Evolutionary conservation across 225 moss, liverwort and hornwort species (phyloP).

Genomic region (Bryum argenteum): DNA sequence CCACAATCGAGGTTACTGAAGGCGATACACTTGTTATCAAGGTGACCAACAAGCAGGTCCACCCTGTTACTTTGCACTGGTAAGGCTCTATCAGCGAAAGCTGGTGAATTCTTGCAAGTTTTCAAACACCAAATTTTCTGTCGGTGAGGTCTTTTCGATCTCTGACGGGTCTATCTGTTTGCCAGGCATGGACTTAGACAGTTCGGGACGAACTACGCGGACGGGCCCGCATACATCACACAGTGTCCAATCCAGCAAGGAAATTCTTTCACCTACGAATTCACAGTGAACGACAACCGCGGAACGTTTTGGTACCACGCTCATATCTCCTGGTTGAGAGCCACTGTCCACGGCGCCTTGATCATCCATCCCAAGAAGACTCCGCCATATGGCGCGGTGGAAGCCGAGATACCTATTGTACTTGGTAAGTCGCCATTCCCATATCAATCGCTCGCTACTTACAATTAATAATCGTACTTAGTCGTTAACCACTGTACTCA

Average conservation of each 20-base stretch:
- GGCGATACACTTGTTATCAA: conserved; percentile 30
- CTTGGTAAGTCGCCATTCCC: conserved; percentile 24
- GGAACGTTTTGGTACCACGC: conserved; percentile 61
- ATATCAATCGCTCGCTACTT: background rate
- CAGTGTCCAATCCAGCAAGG: conserved; percentile 54
- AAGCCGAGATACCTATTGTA: conserved; percentile 28
- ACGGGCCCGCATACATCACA: conserved; percentile 54
- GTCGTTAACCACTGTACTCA: background rate
- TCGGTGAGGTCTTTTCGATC: background rate
- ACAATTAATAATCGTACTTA: no score
- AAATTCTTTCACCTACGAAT: conserved; percentile 33
- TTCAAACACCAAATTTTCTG: background rate
- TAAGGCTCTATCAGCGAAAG: conserved; percentile 6
- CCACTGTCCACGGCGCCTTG: conserved; percentile 55
- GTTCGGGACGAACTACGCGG: conserved; percentile 39
- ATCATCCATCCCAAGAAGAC: conserved; percentile 34
- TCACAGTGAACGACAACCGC: conserved; percentile 26
- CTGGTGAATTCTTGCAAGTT: background rate
- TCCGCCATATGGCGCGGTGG: conserved; percentile 15
- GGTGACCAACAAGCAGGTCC: conserved; percentile 37
- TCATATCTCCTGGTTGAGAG: conserved; percentile 51
- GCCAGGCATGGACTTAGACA: conserved; percentile 56
- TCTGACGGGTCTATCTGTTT: background rate
- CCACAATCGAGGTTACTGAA: conserved; percentile 31
- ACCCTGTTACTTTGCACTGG: conserved; percentile 48